Evolutionary conservation across 257 asterid species (phyloP).

Genomic region (Rhazya stricta): DNA sequence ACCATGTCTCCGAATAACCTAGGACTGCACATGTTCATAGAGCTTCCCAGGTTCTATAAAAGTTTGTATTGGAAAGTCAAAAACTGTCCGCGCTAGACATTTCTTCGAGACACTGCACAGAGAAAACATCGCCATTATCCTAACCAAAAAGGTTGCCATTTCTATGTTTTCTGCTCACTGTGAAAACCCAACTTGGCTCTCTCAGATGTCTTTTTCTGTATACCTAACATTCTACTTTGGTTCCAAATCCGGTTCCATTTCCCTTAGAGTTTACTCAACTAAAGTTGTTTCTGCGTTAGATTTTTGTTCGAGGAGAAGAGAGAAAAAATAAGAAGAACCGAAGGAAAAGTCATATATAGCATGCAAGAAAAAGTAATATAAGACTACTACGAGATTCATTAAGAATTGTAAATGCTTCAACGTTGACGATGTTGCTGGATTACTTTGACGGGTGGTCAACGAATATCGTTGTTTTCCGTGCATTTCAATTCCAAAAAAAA

Average conservation of each 20-base stretch:
- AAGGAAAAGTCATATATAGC: background rate
- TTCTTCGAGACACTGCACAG: constrained; percentile 9
- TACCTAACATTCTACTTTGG: constrained; percentile 22
- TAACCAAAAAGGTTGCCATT: background rate
- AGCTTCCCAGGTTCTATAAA: background rate
- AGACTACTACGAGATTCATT: too few relatives aligned
- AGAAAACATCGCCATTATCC: background rate
- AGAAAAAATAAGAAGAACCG: background rate
- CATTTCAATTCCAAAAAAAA: constrained; percentile 11
- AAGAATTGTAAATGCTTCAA: constrained; percentile 1
- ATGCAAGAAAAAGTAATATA: background rate
- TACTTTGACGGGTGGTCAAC: constrained; percentile 23
- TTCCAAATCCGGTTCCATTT: background rate
- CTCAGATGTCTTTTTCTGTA: background rate
- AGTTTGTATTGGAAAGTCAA: constrained; percentile 19
- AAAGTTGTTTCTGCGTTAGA: background rate
- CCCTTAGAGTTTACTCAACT: background rate
- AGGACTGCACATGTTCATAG: background rate
- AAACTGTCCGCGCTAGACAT: constrained; percentile 3
- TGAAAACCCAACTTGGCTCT: constrained; percentile 13
- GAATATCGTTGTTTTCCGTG: constrained; percentile 23
- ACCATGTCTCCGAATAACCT: background rate
- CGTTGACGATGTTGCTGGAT: constrained; percentile 18
- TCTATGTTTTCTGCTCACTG: constrained; percentile 12
- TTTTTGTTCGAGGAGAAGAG: background rate